These are phyloP conservation scores for Rhizopus sp. DNA, from an alignment of 371 early-diverging fungal species.

Conservation along the genomic window DNA sequence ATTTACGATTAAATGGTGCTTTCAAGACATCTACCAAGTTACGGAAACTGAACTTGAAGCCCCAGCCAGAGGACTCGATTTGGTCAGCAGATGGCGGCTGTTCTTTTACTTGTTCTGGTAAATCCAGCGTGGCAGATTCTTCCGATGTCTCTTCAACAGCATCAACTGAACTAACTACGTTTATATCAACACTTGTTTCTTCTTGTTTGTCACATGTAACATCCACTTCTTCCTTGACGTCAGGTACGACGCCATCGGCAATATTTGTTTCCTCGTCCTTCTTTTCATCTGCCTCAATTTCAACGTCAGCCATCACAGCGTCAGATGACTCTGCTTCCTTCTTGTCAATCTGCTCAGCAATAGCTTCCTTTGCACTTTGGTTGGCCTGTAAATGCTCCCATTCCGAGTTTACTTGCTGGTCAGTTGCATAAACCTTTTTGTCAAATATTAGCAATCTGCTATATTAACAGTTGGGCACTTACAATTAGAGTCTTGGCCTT, in stretches of 20 bases:
- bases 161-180: neutral
- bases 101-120: neutral
- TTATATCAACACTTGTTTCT: neutral
- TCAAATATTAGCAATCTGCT: neutral
- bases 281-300: neutral
- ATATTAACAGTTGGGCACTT: neutral
- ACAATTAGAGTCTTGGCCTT: slow-evolving; percentile 17
- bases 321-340: neutral
- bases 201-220: too few species aligned
- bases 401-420: neutral
- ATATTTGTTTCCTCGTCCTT: neutral
- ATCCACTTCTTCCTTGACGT: neutral
- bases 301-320: neutral
- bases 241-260: neutral
- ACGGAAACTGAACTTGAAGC: slow-evolving; percentile 9
- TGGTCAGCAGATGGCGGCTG: neutral
- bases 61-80: slow-evolving; percentile 9
- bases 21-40: slow-evolving; percentile 21
- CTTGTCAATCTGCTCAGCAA: too few species aligned
- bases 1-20: slow-evolving; percentile 17
- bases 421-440: neutral
- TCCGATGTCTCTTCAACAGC: neutral
- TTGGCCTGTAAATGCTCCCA: neutral
- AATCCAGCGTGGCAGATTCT: neutral
- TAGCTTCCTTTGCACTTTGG: neutral